Evolutionary conservation across 1,139 yeast species (phyloP).

Genomic region (Suhomyces taliae): DNA sequence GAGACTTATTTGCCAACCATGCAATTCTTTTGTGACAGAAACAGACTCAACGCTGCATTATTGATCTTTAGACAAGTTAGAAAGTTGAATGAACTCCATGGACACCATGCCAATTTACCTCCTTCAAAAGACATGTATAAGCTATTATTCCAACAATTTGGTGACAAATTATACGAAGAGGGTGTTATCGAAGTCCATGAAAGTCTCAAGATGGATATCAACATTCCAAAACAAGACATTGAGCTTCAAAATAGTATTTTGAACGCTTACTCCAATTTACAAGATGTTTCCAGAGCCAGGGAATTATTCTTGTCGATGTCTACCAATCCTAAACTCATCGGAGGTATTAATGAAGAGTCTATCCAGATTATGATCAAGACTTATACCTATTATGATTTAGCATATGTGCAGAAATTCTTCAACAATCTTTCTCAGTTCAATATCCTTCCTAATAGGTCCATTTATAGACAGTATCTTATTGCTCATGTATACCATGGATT

Average conservation of each 20-base stretch:
- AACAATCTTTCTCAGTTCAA: constrained; percentile 55
- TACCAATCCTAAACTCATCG: constrained; percentile 47
- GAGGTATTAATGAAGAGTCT: constrained; percentile 67
- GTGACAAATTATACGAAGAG: constrained; percentile 58
- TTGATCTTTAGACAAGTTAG: constrained; percentile 65
- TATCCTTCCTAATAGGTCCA: constrained; percentile 54
- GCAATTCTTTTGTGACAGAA: constrained; percentile 56
- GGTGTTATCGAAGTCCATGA: constrained; percentile 71
- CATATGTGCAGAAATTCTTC: constrained; percentile 66
- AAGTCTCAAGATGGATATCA: constrained; percentile 63
- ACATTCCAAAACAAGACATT: constrained; percentile 56
- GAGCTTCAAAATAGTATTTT: constrained; percentile 61
- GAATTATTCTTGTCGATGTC: constrained; percentile 63
- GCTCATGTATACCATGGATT: constrained; percentile 75
- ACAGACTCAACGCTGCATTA: constrained; percentile 65
- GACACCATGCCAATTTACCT: constrained; percentile 41
- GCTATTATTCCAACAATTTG: constrained; percentile 62
- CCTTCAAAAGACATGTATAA: constrained; percentile 72
- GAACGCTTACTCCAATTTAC: constrained; percentile 65
- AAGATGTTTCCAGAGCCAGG: constrained; percentile 58
- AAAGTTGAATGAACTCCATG: constrained; percentile 55
- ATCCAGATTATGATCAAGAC: constrained; percentile 72
- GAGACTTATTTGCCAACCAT: constrained; percentile 63
- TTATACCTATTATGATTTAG: constrained; percentile 57
- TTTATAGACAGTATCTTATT: constrained; percentile 63